These are phyloP conservation scores for Albugo laibachii DNA, from an alignment of 352 stramenopile species.

Conservation along the genomic window DNA sequence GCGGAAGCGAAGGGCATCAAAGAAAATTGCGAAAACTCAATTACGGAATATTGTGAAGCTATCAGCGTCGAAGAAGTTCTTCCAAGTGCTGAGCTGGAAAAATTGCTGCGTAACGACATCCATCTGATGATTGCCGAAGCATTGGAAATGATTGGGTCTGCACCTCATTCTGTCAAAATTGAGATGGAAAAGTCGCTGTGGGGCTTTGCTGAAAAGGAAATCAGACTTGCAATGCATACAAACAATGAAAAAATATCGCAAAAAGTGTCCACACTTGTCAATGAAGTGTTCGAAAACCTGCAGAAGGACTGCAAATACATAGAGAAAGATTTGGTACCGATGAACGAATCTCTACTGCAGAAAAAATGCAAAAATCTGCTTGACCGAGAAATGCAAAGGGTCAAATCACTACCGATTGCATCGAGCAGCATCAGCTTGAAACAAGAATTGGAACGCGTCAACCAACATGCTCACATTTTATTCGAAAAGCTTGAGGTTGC, in stretches of 20 bases:
- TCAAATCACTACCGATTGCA: constrained; percentile 26
- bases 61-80: constrained; percentile 34
- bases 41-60: constrained; percentile 44
- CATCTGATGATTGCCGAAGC: constrained; percentile 34
- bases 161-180: constrained; percentile 26
- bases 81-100: constrained; percentile 30
- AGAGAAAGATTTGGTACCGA: constrained; percentile 34
- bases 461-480: constrained; percentile 32
- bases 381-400: constrained; percentile 17
- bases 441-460: constrained; percentile 27
- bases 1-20: constrained; percentile 45
- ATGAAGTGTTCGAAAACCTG: constrained; percentile 29
- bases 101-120: constrained; percentile 27
- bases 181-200: constrained; percentile 34
- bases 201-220: constrained; percentile 37
- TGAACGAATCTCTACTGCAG: constrained; percentile 25
- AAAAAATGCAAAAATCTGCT: constrained; percentile 31
- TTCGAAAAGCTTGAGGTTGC: constrained; percentile 55
- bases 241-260: constrained; percentile 46
- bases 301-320: constrained; percentile 31
- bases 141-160: constrained; percentile 23
- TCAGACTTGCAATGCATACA: constrained; percentile 37
- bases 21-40: constrained; percentile 34
- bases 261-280: constrained; percentile 27
- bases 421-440: constrained; percentile 29